These are phyloP conservation scores for Arabidopsis lyrata DNA, from an alignment of 441 rosid genomes.

Conservation along the genomic window DNA sequence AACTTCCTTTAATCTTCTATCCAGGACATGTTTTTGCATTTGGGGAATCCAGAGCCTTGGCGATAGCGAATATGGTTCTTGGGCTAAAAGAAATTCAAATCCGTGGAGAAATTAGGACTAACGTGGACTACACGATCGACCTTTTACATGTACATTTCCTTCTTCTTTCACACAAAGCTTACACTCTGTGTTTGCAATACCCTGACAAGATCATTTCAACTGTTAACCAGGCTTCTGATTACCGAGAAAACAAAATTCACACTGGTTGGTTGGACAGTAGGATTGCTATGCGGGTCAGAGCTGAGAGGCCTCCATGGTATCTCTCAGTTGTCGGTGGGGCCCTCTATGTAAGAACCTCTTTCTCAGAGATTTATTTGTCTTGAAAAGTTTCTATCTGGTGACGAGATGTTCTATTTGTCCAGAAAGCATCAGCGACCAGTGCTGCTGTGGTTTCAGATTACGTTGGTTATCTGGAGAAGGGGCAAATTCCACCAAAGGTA, in stretches of 20 bases:
- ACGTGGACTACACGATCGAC: conserved; percentile 97
- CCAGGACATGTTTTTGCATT: conserved; percentile 98
- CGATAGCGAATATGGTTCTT: conserved; percentile 99
- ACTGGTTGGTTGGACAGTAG: conserved; percentile 99
- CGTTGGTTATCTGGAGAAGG: conserved; percentile 98
- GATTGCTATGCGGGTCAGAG: conserved; percentile 99
- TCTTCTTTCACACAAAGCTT: conserved; percentile 32
- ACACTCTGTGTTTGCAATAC: conserved; percentile 23
- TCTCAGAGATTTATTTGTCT: conserved; percentile 26
- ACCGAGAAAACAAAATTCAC: conserved; percentile 96
- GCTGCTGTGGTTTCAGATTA: conserved; percentile 99
- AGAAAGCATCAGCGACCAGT: conserved; percentile 99
- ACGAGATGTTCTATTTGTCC: conserved; percentile 44
- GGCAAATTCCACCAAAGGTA: conserved; percentile 99
- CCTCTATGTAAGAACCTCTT: conserved; percentile 74
- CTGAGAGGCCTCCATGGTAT: conserved; percentile 99
- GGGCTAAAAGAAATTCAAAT: conserved; percentile 99
- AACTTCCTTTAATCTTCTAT: conserved; percentile 19
- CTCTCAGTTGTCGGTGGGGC: conserved; percentile 99
- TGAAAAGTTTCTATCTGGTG: conserved; percentile 24
- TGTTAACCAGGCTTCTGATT: conserved; percentile 86
- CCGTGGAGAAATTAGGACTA: conserved; percentile 98
- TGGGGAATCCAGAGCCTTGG: conserved; percentile 98
- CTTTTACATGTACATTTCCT: conserved; percentile 85
- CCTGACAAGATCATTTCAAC: conserved; percentile 40